phyloP scores from a whole-genome alignment of 371 early-diverging fungal genomes.

The Catenaria anguillulae region DNA sequence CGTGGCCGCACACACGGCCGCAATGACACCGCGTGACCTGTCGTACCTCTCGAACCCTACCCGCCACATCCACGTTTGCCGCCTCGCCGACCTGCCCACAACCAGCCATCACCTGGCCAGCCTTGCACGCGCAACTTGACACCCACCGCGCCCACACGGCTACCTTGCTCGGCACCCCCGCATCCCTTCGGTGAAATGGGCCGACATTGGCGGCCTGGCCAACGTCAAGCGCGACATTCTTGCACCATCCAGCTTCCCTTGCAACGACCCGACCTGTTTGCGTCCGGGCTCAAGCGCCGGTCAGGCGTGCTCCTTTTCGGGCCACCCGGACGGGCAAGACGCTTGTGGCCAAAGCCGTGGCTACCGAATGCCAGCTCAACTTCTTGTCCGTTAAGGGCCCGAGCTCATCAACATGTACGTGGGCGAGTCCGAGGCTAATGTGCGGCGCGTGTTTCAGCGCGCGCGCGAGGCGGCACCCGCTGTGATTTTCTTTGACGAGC shows the following conservation, averaged over 20 bases:
- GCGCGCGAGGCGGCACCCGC: constrained; percentile 93
- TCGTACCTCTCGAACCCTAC: too few relatives aligned
- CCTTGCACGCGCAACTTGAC: constrained; percentile 62
- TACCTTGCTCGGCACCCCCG: constrained; percentile 86
- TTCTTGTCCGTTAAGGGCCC: constrained; percentile 98
- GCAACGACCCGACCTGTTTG: constrained; percentile 92
- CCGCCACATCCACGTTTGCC: too few relatives aligned
- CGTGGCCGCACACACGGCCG: constrained; percentile 84
- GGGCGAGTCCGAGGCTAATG: constrained; percentile 97
- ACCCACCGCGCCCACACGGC: constrained; percentile 68
- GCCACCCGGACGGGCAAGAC: constrained; percentile 99
- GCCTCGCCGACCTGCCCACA: constrained; percentile 42
- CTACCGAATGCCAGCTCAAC: constrained; percentile 92
- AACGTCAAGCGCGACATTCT: constrained; percentile 92
- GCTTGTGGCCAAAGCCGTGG: constrained; percentile 95
- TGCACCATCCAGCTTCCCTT: constrained; percentile 96
- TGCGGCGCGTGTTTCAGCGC: constrained; percentile 93
- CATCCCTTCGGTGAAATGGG: constrained; percentile 94
- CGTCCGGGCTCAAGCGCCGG: constrained; percentile 90
- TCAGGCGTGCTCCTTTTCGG: constrained; percentile 97
- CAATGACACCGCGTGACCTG: constrained; percentile 68
- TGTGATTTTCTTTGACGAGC: constrained; percentile 98
- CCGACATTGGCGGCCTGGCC: constrained; percentile 98
- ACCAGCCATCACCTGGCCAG: constrained; percentile 49
- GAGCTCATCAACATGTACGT: constrained; percentile 99